Evolutionary conservation across 2,329 filamentous ascomycete species (phyloP).

Genomic region (Fusarium sp.): DNA sequence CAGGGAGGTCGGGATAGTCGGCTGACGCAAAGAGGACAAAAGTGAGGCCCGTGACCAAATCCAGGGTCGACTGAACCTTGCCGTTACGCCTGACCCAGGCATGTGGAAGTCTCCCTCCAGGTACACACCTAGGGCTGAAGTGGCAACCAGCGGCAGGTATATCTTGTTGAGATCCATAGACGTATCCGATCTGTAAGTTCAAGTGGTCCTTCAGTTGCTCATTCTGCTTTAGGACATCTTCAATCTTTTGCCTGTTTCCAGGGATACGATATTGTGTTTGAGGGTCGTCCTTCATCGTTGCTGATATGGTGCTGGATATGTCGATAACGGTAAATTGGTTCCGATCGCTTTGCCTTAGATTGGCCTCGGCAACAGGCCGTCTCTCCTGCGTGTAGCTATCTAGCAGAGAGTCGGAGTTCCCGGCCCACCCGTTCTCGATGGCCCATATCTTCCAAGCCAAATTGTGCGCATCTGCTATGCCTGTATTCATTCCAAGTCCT

Average conservation of each 20-base stretch:
- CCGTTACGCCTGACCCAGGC: too few species aligned
- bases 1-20: too few species aligned
- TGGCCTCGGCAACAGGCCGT: background rate
- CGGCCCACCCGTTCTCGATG: background rate
- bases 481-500: background rate
- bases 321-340: too few species aligned
- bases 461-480: background rate
- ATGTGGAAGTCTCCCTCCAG: background rate
- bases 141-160: background rate
- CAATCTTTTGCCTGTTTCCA: background rate
- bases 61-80: too few species aligned
- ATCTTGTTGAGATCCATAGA: background rate
- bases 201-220: slow-evolving; percentile 1
- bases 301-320: background rate
- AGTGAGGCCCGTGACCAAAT: too few species aligned
- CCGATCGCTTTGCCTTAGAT: background rate
- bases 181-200: slow-evolving; percentile 1
- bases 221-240: background rate
- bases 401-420: background rate
- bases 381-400: background rate
- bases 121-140: background rate
- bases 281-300: background rate
- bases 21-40: too few species aligned
- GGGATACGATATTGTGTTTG: background rate
- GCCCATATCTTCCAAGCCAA: background rate